A percentile compares a stretch with the other conserved stretches of the same genome.
Evolutionary conservation across 805 yeast genomes (phyloP).

Genomic region (Yarrowia deformans): DNA sequence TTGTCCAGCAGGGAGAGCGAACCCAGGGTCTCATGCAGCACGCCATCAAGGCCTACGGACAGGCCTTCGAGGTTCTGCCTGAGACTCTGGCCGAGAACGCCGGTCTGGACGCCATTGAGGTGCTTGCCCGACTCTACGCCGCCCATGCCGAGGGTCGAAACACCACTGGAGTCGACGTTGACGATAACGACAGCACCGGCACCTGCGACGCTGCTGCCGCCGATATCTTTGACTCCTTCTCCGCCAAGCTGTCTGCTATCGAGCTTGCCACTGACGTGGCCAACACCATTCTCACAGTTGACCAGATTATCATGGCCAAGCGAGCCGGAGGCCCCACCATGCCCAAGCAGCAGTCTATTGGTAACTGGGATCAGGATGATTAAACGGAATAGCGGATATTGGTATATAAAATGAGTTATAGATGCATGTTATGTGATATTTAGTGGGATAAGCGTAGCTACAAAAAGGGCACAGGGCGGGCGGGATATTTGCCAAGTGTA

Average conservation of each 20-base stretch:
- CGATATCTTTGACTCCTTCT: slow-evolving; percentile 78
- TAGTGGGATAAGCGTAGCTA: too few species aligned
- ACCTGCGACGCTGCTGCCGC: slow-evolving; percentile 71
- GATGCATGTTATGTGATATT: slow-evolving; percentile 24
- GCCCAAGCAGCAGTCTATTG: slow-evolving; percentile 86
- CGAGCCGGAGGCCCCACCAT: slow-evolving; percentile 97
- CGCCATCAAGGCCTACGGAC: slow-evolving; percentile 92
- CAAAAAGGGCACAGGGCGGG: too few species aligned
- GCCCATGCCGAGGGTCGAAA: slow-evolving; percentile 69
- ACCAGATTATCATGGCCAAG: slow-evolving; percentile 98
- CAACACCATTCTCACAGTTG: slow-evolving; percentile 85
- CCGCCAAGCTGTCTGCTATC: slow-evolving; percentile 85
- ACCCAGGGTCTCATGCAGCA: slow-evolving; percentile 93
- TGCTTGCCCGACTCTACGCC: slow-evolving; percentile 86
- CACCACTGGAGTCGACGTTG: slow-evolving; percentile 75
- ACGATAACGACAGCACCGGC: slow-evolving; percentile 60
- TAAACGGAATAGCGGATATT: slow-evolving; percentile 48
- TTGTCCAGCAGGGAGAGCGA: slow-evolving; percentile 86
- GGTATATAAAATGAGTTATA: slow-evolving; percentile 36
- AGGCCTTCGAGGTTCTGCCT: slow-evolving; percentile 94
- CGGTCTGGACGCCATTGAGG: slow-evolving; percentile 88
- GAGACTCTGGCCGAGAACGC: slow-evolving; percentile 92
- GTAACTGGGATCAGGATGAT: slow-evolving; percentile 96
- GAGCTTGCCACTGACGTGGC: slow-evolving; percentile 96
- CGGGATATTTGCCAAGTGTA: too few species aligned